Percentiles rank a stretch among this genome's conserved stretches.
Conservation (phyloP, 2,329 filamentous ascomycete genomes). For the Chrysosporium queenslandicum region DNA sequence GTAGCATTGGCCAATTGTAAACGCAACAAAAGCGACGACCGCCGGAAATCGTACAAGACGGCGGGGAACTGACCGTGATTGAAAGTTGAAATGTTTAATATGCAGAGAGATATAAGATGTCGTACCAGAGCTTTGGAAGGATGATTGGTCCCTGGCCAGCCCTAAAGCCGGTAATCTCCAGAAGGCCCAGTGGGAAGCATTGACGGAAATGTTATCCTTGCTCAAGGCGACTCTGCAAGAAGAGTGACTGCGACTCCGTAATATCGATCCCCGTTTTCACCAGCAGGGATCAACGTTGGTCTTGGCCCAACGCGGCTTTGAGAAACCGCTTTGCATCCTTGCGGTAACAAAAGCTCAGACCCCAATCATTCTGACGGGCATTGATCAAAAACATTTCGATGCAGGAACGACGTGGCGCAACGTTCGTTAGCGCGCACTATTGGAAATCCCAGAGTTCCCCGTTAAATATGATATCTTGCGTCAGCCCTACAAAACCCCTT, state of each 20-base stretch:
- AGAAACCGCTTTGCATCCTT: not conserved
- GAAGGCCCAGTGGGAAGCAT: not conserved
- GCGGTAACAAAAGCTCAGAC: not conserved
- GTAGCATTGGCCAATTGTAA: not conserved
- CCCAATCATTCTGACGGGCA: no score
- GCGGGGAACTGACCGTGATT: not conserved
- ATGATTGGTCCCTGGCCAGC: not conserved
- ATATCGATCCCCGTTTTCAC: constrained; percentile 6
- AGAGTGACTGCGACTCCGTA: not conserved
- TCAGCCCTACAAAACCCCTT: constrained; percentile 14
- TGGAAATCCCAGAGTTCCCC: constrained; percentile 15
- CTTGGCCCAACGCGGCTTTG: constrained; percentile 11
- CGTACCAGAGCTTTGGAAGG: not conserved
- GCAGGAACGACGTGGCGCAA: constrained; percentile 12
- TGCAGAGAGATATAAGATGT: not conserved
- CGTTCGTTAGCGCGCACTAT: constrained; percentile 16
- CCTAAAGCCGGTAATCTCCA: not conserved
- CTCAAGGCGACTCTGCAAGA: not conserved
- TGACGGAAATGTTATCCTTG: not conserved
- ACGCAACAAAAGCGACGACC: not conserved
- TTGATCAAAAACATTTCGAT: no score
- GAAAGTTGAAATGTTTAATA: constrained; percentile 7
- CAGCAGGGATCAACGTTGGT: constrained; percentile 4
- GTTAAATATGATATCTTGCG: constrained; percentile 14
- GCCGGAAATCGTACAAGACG: not conserved